A percentile compares a stretch with the other conserved stretches of the same genome.
phyloP scores from a whole-genome alignment of 2,329 filamentous ascomycete genomes.

The Fusarium proliferatum region DNA sequence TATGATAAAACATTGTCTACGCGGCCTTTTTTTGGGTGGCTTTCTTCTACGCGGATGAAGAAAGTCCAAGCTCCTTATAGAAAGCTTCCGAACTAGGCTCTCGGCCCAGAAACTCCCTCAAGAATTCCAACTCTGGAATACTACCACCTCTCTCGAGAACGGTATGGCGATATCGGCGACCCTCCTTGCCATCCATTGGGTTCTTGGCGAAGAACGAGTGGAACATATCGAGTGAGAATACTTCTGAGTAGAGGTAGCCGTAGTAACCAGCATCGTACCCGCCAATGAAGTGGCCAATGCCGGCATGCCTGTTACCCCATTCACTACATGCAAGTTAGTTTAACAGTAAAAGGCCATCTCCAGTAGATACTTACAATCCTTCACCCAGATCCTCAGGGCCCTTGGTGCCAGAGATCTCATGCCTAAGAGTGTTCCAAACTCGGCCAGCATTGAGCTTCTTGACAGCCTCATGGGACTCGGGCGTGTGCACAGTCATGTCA shows the following conservation, averaged over 20 bases:
- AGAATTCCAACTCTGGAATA: constrained; percentile 82
- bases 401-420: constrained; percentile 77
- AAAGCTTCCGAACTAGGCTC: constrained; percentile 83
- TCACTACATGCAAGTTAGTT: constrained; percentile 56
- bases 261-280: constrained; percentile 91
- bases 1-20: not conserved
- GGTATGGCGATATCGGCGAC: constrained; percentile 79
- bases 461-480: constrained; percentile 74
- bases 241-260: constrained; percentile 77
- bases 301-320: constrained; percentile 83
- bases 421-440: constrained; percentile 78
- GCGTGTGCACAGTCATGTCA: constrained; percentile 84
- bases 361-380: constrained; percentile 57
- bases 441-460: constrained; percentile 72
- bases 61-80: constrained; percentile 77
- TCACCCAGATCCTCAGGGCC: constrained; percentile 76
- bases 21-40: not conserved
- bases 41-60: constrained; percentile 23
- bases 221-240: constrained; percentile 90
- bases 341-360: not conserved
- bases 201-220: constrained; percentile 80
- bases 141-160: constrained; percentile 82
- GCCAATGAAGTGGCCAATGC: constrained; percentile 84
- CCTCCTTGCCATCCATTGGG: constrained; percentile 80
- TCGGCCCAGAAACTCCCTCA: constrained; percentile 82